Evolutionary conservation across 129 eudicot species (phyloP), one percentile per base, ranked within the genome.

Genomic region (Oenanthe sinensis): DNA sequence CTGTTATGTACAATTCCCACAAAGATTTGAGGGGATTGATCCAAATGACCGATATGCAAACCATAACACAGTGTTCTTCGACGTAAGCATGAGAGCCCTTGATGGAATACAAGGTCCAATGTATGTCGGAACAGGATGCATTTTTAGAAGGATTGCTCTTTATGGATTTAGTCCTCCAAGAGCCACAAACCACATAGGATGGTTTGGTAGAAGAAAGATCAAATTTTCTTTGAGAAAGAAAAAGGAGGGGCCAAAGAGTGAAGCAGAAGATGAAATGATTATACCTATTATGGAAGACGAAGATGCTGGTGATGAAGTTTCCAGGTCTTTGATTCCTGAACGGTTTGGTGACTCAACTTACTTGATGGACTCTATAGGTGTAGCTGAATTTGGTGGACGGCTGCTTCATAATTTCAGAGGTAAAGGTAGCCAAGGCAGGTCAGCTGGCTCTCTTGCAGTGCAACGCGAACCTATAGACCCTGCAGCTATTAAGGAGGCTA

Each of bases 61-160:
- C 40, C 90, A 90, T 75, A 90, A 90, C 81, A 87, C 91, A 3
- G 90, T 90, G 44, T 87, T 88, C 77, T 88, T 90, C 43, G 90
- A 90, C 67, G 92, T 88, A 19, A 79, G 81, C 82, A 90, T 90
- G 91, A 82, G 90, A 75, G 91, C 91, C 14, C 83, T 87, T 22
- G 96, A 90, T 75, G 90, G 89, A 58, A 63, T 88, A 49, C 96
- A 90, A 47, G 92, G 90, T 28, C 96, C 92, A 0, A 86, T 90
- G 96, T 88, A 88, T 75, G 90, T 88, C 0, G 91, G 88, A 17
- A 88, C 91, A 2, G 92, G 90, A 78, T 86, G 96, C 90, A 81
- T 90, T 60, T 88, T 90, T 79, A 47, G 96, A 8, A 79, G 96
- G 52, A 86, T 85, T 28, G 89, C 90, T 20, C 78, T 90, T 0